These are phyloP conservation scores for Kwoniella sp. DNA, from an alignment of 768 basidiomycete genomes.

Conservation along the genomic window DNA sequence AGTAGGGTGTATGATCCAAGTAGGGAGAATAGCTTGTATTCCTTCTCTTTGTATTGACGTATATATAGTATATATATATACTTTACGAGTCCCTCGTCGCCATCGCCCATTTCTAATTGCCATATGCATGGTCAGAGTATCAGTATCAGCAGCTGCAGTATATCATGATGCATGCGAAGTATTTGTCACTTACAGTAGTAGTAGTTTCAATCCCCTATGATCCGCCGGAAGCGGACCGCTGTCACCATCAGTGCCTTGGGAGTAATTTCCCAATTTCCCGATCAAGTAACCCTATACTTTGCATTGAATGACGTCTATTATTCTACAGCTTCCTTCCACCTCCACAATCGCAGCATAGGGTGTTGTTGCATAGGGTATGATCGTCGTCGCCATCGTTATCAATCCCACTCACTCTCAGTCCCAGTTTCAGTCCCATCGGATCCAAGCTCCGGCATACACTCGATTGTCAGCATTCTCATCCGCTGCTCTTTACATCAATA, in stretches of 20 bases:
- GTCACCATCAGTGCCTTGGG: not conserved
- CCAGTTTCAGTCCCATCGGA: not conserved
- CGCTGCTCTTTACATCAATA: not conserved
- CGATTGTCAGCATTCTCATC: not conserved
- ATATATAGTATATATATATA: not conserved
- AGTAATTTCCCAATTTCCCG: not conserved
- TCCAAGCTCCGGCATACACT: not conserved
- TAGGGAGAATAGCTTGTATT: too few relatives aligned
- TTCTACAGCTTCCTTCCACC: too few relatives aligned
- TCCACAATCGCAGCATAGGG: not conserved
- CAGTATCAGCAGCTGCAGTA: too few relatives aligned
- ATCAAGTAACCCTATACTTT: not conserved
- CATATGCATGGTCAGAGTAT: too few relatives aligned
- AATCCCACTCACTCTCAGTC: too few relatives aligned
- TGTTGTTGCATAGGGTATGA: too few relatives aligned
- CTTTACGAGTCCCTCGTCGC: not conserved
- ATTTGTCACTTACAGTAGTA: too few relatives aligned
- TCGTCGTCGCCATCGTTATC: conserved; percentile 1
- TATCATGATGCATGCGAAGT: conserved; percentile 3
- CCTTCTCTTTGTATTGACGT: too few relatives aligned
- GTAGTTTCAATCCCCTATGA: not conserved
- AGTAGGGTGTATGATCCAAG: not conserved
- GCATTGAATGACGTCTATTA: not conserved
- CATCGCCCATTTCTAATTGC: not conserved
- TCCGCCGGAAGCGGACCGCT: not conserved